These are phyloP conservation scores for Ceratobasidium sp. DNA, from an alignment of 1,284 basidiomycete genomes.

Conservation along the genomic window DNA sequence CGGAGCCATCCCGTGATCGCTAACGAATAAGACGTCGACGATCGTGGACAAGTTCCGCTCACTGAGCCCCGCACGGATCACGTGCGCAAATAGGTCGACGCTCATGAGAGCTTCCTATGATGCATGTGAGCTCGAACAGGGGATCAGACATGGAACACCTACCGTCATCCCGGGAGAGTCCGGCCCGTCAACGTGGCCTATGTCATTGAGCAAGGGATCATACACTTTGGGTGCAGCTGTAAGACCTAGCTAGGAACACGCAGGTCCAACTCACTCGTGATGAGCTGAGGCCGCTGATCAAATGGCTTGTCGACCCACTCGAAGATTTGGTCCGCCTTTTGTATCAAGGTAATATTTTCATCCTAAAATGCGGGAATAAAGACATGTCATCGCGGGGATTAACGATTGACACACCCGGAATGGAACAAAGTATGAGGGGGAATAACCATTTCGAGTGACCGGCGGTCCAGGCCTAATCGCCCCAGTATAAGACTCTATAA, in stretches of 20 bases:
- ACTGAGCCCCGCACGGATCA: slow-evolving; percentile 70
- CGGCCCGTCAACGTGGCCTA: slow-evolving; percentile 82
- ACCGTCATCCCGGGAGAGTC: background rate
- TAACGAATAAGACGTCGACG: slow-evolving; percentile 89
- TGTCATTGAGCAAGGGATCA: slow-evolving; percentile 81
- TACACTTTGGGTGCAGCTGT: slow-evolving; percentile 64
- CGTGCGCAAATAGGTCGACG: slow-evolving; percentile 80
- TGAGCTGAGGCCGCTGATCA: slow-evolving; percentile 76
- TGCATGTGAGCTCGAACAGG: background rate
- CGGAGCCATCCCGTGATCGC: slow-evolving; percentile 93
- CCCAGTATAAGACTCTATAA: slow-evolving; percentile 12
- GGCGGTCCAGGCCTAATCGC: slow-evolving; percentile 80
- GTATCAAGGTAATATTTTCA: slow-evolving; percentile 69
- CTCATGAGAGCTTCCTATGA: slow-evolving; percentile 69
- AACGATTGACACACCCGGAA: slow-evolving; percentile 65
- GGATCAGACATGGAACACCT: background rate
- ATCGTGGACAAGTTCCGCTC: slow-evolving; percentile 82
- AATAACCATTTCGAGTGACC: slow-evolving; percentile 68
- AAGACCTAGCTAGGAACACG: no score
- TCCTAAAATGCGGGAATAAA: slow-evolving; percentile 52
- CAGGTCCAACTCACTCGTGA: slow-evolving; percentile 66
- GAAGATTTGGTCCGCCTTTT: slow-evolving; percentile 79
- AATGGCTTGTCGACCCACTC: slow-evolving; percentile 80
- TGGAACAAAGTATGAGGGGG: slow-evolving; percentile 79
- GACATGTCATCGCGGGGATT: background rate